Percentiles rank a stretch among this genome's conserved stretches.
Conservation (phyloP, 495 filamentous ascomycete species). For the Hyaloscypha finlandica region DNA sequence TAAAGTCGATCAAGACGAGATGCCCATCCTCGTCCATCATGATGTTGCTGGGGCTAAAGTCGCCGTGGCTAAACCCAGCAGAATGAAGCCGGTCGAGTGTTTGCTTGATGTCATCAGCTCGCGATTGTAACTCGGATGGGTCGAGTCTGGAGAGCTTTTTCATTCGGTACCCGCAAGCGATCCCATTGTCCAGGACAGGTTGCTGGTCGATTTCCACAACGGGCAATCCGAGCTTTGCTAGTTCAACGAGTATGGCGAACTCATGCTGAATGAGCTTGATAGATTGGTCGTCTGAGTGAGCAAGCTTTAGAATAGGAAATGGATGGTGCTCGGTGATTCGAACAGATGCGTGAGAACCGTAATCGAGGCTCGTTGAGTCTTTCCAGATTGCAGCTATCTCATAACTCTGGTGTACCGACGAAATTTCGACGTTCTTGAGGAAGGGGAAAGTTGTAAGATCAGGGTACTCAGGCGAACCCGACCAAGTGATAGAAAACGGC, state of each 20-base stretch:
- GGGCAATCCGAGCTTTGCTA: slow-evolving; percentile 9
- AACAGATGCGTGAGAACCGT: slow-evolving; percentile 12
- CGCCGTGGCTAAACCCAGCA: slow-evolving; percentile 11
- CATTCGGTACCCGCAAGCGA: slow-evolving; percentile 15
- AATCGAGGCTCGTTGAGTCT: slow-evolving; percentile 11
- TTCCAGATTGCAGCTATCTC: slow-evolving; percentile 15
- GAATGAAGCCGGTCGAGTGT: slow-evolving; percentile 14
- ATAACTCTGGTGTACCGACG: slow-evolving; percentile 9
- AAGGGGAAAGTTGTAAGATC: too few relatives aligned
- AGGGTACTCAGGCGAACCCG: too few relatives aligned
- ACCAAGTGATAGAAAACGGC: too few relatives aligned
- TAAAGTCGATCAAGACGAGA: too few relatives aligned
- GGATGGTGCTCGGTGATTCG: slow-evolving; percentile 10
- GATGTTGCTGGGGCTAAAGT: slow-evolving; percentile 17
- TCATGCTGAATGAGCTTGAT: slow-evolving; percentile 16
- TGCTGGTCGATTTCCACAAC: slow-evolving; percentile 14
- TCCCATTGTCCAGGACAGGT: slow-evolving; percentile 9
- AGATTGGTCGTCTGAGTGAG: slow-evolving; percentile 12
- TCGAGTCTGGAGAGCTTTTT: slow-evolving; percentile 17
- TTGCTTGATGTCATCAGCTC: slow-evolving; percentile 12
- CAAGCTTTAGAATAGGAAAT: slow-evolving; percentile 18
- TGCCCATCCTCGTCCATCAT: slow-evolving; percentile 7
- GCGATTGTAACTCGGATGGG: slow-evolving; percentile 8
- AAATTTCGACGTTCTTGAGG: not conserved
- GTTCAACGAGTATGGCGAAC: slow-evolving; percentile 9